Conservation (phyloP, 2,329 filamentous ascomycete genomes). For the Pseudodiploospora longispora region DNA sequence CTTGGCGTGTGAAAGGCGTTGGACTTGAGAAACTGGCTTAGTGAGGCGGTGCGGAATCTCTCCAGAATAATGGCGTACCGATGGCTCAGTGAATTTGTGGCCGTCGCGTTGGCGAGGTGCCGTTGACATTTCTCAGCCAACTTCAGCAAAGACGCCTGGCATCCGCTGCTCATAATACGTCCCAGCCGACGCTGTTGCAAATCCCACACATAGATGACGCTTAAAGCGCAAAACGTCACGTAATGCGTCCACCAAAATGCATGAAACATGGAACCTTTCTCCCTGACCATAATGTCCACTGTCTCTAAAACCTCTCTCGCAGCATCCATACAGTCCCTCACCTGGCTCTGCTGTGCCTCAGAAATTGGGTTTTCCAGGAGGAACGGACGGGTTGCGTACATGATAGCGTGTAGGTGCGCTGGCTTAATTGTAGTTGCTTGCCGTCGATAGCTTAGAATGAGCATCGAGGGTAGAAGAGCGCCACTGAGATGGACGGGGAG, state of each 20-base stretch:
- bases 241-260: conserved; percentile 48
- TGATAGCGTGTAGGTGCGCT: conserved; percentile 46
- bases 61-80: conserved; percentile 46
- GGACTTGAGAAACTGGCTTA: conserved; percentile 2
- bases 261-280: conserved; percentile 31
- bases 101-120: conserved; percentile 32
- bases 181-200: conserved; percentile 32
- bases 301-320: conserved; percentile 37
- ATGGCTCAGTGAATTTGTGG: conserved; percentile 33
- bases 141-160: conserved; percentile 27
- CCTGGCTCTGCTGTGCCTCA: conserved; percentile 13
- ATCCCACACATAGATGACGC: conserved; percentile 45
- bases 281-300: conserved; percentile 31
- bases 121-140: conserved; percentile 38
- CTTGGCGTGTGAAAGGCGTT: not conserved
- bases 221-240: conserved; percentile 44
- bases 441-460: conserved; percentile 36
- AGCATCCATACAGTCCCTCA: conserved; percentile 38
- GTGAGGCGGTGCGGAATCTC: conserved; percentile 29
- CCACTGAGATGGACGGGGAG: conserved; percentile 34
- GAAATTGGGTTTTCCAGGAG: conserved; percentile 30
- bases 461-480: conserved; percentile 33
- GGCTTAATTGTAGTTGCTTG: conserved; percentile 47
- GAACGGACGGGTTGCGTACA: conserved; percentile 48
- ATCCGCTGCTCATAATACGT: conserved; percentile 1